A percentile compares a stretch with the other conserved stretches of the same genome.
Evolutionary conservation across 495 filamentous ascomycete species (phyloP).

Genomic region (Hypoxylon lienhwacheense): DNA sequence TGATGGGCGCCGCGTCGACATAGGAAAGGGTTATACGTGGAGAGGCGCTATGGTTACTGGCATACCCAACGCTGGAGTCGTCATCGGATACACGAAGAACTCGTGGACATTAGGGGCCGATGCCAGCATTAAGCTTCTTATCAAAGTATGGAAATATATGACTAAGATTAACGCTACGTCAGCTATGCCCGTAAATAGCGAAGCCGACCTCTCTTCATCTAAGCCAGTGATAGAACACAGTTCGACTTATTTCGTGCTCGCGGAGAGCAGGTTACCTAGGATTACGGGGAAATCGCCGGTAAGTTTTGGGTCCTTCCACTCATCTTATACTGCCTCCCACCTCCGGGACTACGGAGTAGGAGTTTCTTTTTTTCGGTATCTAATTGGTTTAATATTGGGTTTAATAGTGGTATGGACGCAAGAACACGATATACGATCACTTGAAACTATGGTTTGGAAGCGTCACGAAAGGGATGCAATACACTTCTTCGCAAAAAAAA

Average conservation of each 20-base stretch:
- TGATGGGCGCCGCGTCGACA: slow-evolving; percentile 56
- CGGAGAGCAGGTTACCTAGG: slow-evolving; percentile 38
- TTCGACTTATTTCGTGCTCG: slow-evolving; percentile 41
- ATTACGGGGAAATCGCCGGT: slow-evolving; percentile 40
- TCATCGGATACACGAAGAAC: slow-evolving; percentile 52
- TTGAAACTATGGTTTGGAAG: slow-evolving; percentile 35
- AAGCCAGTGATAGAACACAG: slow-evolving; percentile 33
- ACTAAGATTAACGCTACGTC: slow-evolving; percentile 37
- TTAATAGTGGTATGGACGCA: slow-evolving; percentile 35
- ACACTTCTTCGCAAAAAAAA: slow-evolving; percentile 25
- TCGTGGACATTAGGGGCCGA: slow-evolving; percentile 58
- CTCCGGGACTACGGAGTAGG: too few relatives aligned
- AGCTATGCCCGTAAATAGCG: slow-evolving; percentile 33
- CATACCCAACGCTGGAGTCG: slow-evolving; percentile 41
- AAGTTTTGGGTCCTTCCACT: slow-evolving; percentile 1
- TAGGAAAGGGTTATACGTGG: slow-evolving; percentile 54
- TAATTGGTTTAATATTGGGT: background rate
- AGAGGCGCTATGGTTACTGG: slow-evolving; percentile 51
- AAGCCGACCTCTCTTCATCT: slow-evolving; percentile 12
- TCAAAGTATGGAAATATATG: slow-evolving; percentile 47
- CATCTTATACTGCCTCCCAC: background rate
- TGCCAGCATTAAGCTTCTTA: slow-evolving; percentile 35
- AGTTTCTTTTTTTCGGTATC: background rate
- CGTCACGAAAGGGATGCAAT: slow-evolving; percentile 39
- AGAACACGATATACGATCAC: slow-evolving; percentile 35